Conservation (phyloP, 441 rosid genomes). For the Pelargonium cotyledonis region DNA sequence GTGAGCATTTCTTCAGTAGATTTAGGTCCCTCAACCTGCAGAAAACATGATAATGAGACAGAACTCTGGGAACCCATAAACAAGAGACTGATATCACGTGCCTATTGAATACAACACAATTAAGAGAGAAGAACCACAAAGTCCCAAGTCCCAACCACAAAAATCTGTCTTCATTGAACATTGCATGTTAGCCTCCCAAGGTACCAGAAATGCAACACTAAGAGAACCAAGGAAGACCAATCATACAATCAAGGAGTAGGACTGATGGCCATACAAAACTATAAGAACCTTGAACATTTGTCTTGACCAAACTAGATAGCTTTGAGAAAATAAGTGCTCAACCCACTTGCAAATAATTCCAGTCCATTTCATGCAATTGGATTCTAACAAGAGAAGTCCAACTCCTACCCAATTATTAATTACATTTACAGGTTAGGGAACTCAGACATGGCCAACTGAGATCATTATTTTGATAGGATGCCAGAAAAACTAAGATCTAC, state of each 20-base stretch:
- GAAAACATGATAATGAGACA: constrained; percentile 17
- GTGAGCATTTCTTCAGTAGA: constrained; percentile 71
- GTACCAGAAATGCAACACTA: not conserved
- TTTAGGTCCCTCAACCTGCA: constrained; percentile 87
- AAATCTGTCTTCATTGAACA: not conserved
- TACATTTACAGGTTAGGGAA: constrained; percentile 4
- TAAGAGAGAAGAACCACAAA: not conserved
- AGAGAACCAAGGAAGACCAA: not conserved
- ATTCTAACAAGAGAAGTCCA: not conserved
- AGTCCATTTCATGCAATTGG: not conserved
- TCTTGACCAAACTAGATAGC: not conserved
- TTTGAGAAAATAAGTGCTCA: not conserved
- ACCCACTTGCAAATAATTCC: not conserved
- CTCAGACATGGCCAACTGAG: not conserved
- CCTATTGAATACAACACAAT: not conserved
- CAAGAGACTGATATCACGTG: not conserved
- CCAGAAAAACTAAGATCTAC: too few relatives aligned
- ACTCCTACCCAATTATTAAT: constrained; percentile 6
- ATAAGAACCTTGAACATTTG: not conserved
- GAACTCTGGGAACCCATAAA: constrained; percentile 6
- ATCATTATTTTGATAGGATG: too few relatives aligned
- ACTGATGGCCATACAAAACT: not conserved
- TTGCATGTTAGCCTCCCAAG: not conserved
- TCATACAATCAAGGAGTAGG: not conserved
- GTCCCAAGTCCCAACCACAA: not conserved